A percentile compares a stretch with the other conserved stretches of the same genome.
Evolutionary conservation across 441 rosid genomes (phyloP).

Genomic region (Breynia disticha): DNA sequence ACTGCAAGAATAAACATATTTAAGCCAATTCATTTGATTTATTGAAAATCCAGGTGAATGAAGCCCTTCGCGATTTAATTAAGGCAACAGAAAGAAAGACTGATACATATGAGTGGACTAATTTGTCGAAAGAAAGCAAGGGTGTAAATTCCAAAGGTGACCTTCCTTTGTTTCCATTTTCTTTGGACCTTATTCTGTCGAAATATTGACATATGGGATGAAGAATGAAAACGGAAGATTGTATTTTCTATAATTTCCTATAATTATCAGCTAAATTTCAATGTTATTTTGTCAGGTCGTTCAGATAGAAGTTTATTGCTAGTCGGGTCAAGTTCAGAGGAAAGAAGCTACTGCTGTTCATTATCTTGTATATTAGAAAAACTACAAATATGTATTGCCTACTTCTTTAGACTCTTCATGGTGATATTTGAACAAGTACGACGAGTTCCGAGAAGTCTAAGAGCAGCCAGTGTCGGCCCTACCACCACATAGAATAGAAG

Average conservation of each 20-base stretch:
- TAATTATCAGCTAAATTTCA: conserved; percentile 2
- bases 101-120: conserved; percentile 65
- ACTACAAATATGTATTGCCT: conserved; percentile 33
- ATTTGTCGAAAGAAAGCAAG: conserved; percentile 40
- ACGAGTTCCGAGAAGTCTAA: conserved; percentile 34
- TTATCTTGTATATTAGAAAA: conserved; percentile 23
- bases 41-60: conserved; percentile 64
- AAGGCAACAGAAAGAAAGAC: conserved; percentile 49
- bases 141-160: conserved; percentile 23
- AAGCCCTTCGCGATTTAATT: conserved; percentile 65
- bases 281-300: conserved; percentile 28
- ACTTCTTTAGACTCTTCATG: conserved; percentile 48
- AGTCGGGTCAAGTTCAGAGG: conserved; percentile 22
- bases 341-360: conserved; percentile 15
- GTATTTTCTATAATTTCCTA: too few species aligned
- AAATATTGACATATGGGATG: too few species aligned
- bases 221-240: too few species aligned
- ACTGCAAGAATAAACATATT: conserved; percentile 1
- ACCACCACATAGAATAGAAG: neutral
- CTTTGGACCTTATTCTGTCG: too few species aligned
- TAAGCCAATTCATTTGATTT: neutral
- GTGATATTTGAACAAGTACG: conserved; percentile 39
- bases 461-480: conserved; percentile 50
- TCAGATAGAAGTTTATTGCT: conserved; percentile 21
- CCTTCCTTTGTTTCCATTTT: neutral